Evolutionary conservation across 768 basidiomycete genomes (phyloP), one percentile per base, ranked within the genome.

Genomic region (Ramaria rubella): DNA sequence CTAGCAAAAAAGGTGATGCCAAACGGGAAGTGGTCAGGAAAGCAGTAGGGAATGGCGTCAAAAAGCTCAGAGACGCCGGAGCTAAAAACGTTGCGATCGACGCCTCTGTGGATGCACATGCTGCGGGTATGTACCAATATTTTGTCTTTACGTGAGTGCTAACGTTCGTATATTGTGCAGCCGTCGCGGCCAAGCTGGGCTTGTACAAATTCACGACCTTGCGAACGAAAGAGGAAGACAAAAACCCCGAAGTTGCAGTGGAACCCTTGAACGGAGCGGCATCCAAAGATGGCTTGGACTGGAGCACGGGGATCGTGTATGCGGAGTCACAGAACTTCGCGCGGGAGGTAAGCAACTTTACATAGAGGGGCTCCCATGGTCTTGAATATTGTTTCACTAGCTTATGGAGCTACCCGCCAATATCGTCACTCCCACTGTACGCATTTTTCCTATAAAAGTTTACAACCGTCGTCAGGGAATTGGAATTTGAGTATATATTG

Each of bases 371-470:
- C 43, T 48, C 17, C 17, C 17, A 12, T 24, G 23, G 46, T 2
- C 46, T 24, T 46, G 4, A 38, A 49, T 4, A n/a, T 21, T 17
- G 19, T 26, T 42, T 53, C 24, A 3, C 6, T 67, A 90, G 86
- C 76, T 94, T 46, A 85, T 81, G 82, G 92, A 94, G 69, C 71
- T 88, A 5, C 92, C 92, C 51, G 90, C 81, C 1, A 94, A 94
- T 68, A 81, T 92, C 69, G 73, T 90, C 75, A 92, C 90, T 1
- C 91, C 90, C 8, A 90, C 89, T 14, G 85, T 85, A 63, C 43
- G 77, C 67, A 51, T 24, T 23, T 11, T 1, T 3, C 14, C 40
- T 15, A n/a, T n/a, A n/a, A n/a, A n/a, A n/a, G n/a, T n/a, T n/a
- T n/a, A n/a, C n/a, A n/a, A n/a, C n/a, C n/a, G n/a, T n/a, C n/a